phyloP scores from a whole-genome alignment of 768 basidiomycete species.

The Mycena polygramma region DNA sequence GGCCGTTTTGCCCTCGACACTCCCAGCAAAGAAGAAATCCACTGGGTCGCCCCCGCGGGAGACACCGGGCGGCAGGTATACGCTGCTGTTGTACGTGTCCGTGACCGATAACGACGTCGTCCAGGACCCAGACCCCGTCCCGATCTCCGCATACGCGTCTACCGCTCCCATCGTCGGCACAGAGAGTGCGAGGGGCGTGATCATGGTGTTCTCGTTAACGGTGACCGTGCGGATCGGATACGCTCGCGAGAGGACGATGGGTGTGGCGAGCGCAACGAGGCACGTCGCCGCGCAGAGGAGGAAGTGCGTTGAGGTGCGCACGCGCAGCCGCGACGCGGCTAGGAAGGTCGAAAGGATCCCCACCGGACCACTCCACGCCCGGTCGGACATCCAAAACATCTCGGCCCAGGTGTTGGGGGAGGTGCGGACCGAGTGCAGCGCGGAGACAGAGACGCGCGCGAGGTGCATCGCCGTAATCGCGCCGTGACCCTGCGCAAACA shows the following conservation, averaged over 20 bases:
- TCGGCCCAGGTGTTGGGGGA: slow-evolving; percentile 39
- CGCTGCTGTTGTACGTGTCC: slow-evolving; percentile 34
- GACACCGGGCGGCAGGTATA: slow-evolving; percentile 23
- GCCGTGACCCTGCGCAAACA: slow-evolving; percentile 38
- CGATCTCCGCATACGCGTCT: slow-evolving; percentile 36
- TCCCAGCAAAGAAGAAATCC: slow-evolving; percentile 37
- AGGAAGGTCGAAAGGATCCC: slow-evolving; percentile 29
- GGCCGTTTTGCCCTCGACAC: slow-evolving; percentile 26
- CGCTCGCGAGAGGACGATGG: slow-evolving; percentile 35
- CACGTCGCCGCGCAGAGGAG: slow-evolving; percentile 34
- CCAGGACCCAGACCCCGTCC: slow-evolving; percentile 36
- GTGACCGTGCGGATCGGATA: slow-evolving; percentile 35
- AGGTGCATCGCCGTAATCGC: slow-evolving; percentile 33
- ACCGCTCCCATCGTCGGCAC: slow-evolving; percentile 19
- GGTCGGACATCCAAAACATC: slow-evolving; percentile 41
- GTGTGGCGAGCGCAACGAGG: slow-evolving; percentile 38
- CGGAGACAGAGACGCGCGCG: slow-evolving; percentile 33
- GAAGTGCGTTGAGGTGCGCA: slow-evolving; percentile 34
- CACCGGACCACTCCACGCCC: slow-evolving; percentile 36
- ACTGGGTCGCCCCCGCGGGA: slow-evolving; percentile 19
- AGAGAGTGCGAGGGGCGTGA: slow-evolving; percentile 30
- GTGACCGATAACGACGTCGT: slow-evolving; percentile 29
- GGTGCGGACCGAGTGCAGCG: slow-evolving; percentile 29
- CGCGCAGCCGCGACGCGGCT: slow-evolving; percentile 20
- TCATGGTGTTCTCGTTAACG: slow-evolving; percentile 17